Base-by-base conservation (phyloP, 352 stramenopile genomes). In the Pythium myriotylum region DNA sequence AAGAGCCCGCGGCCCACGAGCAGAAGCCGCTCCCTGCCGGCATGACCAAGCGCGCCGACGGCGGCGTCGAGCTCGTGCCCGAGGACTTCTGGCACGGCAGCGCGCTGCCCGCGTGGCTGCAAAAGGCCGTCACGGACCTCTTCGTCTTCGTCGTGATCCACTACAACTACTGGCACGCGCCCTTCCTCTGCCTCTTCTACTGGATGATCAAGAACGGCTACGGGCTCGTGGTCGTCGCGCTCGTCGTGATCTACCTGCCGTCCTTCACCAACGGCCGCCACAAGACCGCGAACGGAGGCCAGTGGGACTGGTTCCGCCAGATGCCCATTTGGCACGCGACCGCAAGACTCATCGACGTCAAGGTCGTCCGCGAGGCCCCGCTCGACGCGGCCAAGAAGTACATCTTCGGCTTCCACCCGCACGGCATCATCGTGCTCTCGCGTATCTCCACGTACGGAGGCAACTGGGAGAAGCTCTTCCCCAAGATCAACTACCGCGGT, bases 391-490 rank as follows among this genome's bases (percentile, higher is more conserved):
- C 37, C 37, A 86, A 90, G 70, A 85, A 84, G 62, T 90, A 87
- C 68, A 73, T 92, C 37, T 92, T 92, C 53, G 81, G 74, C 43
- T 89, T 77, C 58, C 81, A 92, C 53, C 83, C 83, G 20, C 83
- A 92, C 54, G 83, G 80, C 24, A 90, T 92, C 67, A 81, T 92
- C 45, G 72, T 92, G 14, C 59, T 92, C 22, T 92, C 83, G 32
- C 80, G 83, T n/a, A 58, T 92, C 33, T 73, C 83, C 8, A 81
- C 70, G 16, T 87, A 89, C 45, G 83, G 64, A 16, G 77, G 83
- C 46, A 86, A 75, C 58, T 92, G 81, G 80, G 83, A 90, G 54
- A 83, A 81, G 42, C 50, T 88, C 9, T 92, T 92, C 59, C 80
- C 83, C 14, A 75, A 62, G 50, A 80, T 92, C 53, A 41, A 51